These are phyloP conservation scores for Citrus inodora DNA, from an alignment of 345 rosid species.

Conservation along the genomic window DNA sequence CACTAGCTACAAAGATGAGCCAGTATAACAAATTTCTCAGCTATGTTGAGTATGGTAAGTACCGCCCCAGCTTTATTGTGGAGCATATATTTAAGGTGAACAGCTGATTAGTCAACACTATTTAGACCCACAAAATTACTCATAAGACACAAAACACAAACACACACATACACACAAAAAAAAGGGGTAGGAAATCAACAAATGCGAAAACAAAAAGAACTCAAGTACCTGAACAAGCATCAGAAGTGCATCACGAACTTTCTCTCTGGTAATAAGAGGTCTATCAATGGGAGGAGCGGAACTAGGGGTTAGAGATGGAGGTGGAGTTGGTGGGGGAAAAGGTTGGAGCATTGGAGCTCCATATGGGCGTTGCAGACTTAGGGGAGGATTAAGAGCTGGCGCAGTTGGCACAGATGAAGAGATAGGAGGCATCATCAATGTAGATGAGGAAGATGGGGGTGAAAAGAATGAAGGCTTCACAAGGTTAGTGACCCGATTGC, in stretches of 20 bases:
- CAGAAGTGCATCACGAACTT: slow-evolving; percentile 57
- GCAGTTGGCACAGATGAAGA: slow-evolving; percentile 38
- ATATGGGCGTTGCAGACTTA: slow-evolving; percentile 53
- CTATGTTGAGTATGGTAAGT: background rate
- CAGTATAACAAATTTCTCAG: background rate
- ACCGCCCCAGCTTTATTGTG: background rate
- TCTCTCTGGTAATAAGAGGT: slow-evolving; percentile 47
- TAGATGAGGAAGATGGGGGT: slow-evolving; percentile 44
- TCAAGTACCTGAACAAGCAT: slow-evolving; percentile 55
- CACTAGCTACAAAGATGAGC: background rate
- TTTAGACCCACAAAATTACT: background rate
- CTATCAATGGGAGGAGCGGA: slow-evolving; percentile 17
- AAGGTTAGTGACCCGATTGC: slow-evolving; percentile 43
- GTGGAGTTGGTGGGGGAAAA: slow-evolving; percentile 65
- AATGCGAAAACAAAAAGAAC: background rate
- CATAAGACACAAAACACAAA: background rate
- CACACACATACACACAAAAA: too few species aligned
- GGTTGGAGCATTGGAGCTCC: slow-evolving; percentile 73
- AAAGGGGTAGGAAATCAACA: background rate
- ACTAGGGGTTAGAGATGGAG: slow-evolving; percentile 55
- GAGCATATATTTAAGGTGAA: background rate
- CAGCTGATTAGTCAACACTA: background rate
- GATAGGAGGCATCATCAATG: slow-evolving; percentile 39
- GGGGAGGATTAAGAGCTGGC: slow-evolving; percentile 40
- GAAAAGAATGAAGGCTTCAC: slow-evolving; percentile 58